These are phyloP conservation scores for Cyclotella sp. DNA, from an alignment of 108 stramenopile genomes.

Conservation along the genomic window DNA sequence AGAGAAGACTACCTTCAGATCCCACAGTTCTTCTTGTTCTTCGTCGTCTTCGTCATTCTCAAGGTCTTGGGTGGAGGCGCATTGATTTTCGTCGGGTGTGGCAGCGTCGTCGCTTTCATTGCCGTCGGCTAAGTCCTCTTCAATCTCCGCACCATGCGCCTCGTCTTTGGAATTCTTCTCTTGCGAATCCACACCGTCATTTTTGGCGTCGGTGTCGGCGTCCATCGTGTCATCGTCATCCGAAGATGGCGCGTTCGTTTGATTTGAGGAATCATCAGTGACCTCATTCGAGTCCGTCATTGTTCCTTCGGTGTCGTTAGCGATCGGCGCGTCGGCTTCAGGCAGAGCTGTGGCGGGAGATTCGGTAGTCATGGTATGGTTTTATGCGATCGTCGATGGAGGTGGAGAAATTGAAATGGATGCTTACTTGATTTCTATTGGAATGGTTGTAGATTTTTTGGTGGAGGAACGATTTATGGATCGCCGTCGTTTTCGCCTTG, in stretches of 20 bases:
- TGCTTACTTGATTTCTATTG: too few relatives aligned
- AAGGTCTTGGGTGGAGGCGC: not conserved
- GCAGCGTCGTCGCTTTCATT: not conserved
- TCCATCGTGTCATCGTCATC: too few relatives aligned
- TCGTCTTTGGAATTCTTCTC: not conserved
- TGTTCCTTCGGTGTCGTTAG: not conserved
- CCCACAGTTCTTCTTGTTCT: slow-evolving; percentile 56
- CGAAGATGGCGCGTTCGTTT: not conserved
- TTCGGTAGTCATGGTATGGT: not conserved
- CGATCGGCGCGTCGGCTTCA: not conserved
- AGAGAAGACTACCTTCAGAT: slow-evolving; percentile 43
- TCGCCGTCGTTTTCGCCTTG: too few relatives aligned
- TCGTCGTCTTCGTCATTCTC: slow-evolving; percentile 10
- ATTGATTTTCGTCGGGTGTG: slow-evolving; percentile 2
- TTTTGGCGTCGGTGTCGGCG: too few relatives aligned
- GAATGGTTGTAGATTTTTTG: too few relatives aligned
- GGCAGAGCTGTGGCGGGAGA: not conserved
- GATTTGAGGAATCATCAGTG: not conserved
- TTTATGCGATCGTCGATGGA: not conserved
- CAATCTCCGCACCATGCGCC: not conserved
- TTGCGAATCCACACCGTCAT: too few relatives aligned
- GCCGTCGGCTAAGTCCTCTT: not conserved
- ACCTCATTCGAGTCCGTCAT: not conserved
- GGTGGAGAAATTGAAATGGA: not conserved
- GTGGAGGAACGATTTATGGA: too few relatives aligned